Evolutionary conservation across 2,329 filamentous ascomycete species (phyloP).

Genomic region (Gaeumannomyces tritici): DNA sequence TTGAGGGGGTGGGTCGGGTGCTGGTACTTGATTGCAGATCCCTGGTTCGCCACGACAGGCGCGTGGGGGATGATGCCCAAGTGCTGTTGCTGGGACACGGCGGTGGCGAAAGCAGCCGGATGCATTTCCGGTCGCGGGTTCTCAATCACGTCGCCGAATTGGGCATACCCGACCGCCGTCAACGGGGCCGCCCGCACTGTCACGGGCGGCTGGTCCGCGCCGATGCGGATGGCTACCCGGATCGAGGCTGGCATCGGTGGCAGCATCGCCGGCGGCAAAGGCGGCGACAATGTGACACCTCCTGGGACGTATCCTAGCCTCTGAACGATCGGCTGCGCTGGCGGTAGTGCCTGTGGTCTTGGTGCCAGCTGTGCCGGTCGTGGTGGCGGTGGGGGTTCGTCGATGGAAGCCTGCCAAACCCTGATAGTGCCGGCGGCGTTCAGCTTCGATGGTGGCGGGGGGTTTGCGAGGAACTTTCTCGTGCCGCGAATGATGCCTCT

Average conservation of each 20-base stretch:
- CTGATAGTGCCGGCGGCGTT: too few species aligned
- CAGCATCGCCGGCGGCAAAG: not conserved
- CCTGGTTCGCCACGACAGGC: slow-evolving; percentile 67
- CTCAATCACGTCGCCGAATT: slow-evolving; percentile 75
- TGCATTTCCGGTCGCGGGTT: slow-evolving; percentile 55
- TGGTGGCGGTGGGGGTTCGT: not conserved
- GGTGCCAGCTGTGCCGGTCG: not conserved
- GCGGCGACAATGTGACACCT: too few species aligned
- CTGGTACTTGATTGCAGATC: slow-evolving; percentile 77
- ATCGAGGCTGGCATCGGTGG: not conserved
- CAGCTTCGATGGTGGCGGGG: too few species aligned
- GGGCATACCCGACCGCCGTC: slow-evolving; percentile 57
- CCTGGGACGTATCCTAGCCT: not conserved
- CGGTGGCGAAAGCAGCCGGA: slow-evolving; percentile 27
- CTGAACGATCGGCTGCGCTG: not conserved
- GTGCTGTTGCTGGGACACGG: slow-evolving; percentile 5
- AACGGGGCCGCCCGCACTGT: slow-evolving; percentile 48
- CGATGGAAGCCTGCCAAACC: too few species aligned
- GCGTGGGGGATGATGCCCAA: slow-evolving; percentile 26
- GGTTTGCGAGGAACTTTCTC: too few species aligned
- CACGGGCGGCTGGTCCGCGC: not conserved
- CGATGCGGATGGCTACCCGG: not conserved
- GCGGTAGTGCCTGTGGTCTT: not conserved
- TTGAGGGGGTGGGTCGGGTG: slow-evolving; percentile 67
- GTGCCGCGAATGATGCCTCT: too few species aligned